Percentiles rank a stretch among this genome's conserved stretches.
These are phyloP conservation scores for Hypomyces perniciosus DNA, from an alignment of 2,329 filamentous ascomycete genomes.

Conservation along the genomic window DNA sequence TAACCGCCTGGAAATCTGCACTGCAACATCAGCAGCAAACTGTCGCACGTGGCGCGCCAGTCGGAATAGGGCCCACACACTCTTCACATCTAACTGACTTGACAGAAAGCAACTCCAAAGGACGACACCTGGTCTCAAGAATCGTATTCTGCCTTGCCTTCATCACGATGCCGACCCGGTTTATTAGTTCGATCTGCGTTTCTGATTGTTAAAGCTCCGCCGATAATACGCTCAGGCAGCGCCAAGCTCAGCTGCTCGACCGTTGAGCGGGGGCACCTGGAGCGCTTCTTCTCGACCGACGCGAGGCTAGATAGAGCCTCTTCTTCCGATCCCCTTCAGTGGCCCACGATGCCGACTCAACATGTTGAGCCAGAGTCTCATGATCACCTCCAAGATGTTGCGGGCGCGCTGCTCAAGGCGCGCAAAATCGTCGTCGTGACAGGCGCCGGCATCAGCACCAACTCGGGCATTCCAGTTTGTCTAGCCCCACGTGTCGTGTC, in stretches of 20 bases:
- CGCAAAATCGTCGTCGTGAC: constrained; percentile 67
- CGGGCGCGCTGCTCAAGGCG: constrained; percentile 57
- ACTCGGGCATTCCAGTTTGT: constrained; percentile 65
- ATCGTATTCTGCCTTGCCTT: too few species aligned
- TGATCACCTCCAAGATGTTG: constrained; percentile 56
- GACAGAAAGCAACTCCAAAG: too few species aligned
- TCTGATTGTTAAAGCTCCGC: not conserved
- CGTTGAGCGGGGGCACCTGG: not conserved
- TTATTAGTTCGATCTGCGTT: constrained; percentile 4
- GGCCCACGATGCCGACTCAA: constrained; percentile 49
- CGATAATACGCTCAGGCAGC: not conserved
- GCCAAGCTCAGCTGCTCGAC: constrained; percentile 3
- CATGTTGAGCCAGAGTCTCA: constrained; percentile 48
- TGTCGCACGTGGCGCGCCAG: too few species aligned
- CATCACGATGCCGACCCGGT: constrained; percentile 18
- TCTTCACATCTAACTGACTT: too few species aligned
- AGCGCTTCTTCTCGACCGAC: not conserved
- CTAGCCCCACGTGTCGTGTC: not conserved
- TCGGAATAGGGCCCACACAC: too few species aligned
- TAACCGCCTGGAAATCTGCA: too few species aligned
- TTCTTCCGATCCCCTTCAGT: not conserved
- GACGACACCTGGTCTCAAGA: too few species aligned
- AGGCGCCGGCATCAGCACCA: constrained; percentile 69
- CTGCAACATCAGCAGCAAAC: too few species aligned
- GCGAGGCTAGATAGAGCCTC: not conserved